Conservation (phyloP, 2,329 filamentous ascomycete genomes). For the Scedosporium apiospermum region DNA sequence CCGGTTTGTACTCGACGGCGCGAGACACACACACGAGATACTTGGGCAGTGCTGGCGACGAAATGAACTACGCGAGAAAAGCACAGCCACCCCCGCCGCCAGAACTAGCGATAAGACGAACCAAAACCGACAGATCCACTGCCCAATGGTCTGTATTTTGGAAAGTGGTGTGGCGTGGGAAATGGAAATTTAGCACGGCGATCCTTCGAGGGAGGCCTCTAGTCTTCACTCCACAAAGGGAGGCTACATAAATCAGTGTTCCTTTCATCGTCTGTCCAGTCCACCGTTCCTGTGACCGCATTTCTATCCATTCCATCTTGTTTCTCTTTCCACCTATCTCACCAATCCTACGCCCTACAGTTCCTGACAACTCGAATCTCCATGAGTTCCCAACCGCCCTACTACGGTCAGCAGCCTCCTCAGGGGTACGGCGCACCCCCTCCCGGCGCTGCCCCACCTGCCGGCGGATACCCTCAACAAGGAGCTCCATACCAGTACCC, state of each 20-base stretch:
- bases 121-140: not conserved
- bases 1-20: too few species aligned
- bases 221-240: not conserved
- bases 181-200: not conserved
- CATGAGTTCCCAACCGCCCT: constrained; percentile 1
- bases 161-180: not conserved
- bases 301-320: not conserved
- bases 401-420: constrained; percentile 7
- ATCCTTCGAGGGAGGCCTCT: not conserved
- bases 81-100: not conserved
- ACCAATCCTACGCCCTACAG: not conserved
- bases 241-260: not conserved
- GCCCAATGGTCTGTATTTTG: not conserved
- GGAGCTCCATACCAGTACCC: not conserved
- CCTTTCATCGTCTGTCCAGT: not conserved
- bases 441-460: not conserved
- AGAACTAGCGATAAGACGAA: not conserved
- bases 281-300: not conserved
- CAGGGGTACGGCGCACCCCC: constrained; percentile 1
- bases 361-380: not conserved
- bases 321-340: not conserved
- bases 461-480: not conserved
- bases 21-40: too few species aligned
- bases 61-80: not conserved
- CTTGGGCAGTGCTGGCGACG: too few species aligned